These are phyloP conservation scores for Thielaviopsis ethacetica DNA, from an alignment of 2,329 filamentous ascomycete species.

Conservation along the genomic window DNA sequence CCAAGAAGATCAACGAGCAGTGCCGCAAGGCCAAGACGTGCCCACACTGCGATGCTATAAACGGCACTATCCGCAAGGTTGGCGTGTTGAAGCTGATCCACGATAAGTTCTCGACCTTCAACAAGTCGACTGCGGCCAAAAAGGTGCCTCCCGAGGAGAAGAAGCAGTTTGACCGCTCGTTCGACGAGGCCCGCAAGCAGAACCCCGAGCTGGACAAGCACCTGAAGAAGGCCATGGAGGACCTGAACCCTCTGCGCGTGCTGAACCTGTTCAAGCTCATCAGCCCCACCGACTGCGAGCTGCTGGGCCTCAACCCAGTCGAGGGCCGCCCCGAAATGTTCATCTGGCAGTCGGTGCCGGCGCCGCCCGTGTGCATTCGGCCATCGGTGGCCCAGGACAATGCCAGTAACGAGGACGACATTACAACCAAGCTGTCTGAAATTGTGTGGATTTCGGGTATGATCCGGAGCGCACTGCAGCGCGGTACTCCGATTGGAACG, in stretches of 20 bases:
- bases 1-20: slow-evolving; percentile 76
- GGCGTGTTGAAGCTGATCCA: slow-evolving; percentile 88
- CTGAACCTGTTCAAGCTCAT: slow-evolving; percentile 87
- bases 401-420: slow-evolving; percentile 87
- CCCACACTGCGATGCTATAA: slow-evolving; percentile 62
- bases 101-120: slow-evolving; percentile 79
- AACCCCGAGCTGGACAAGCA: slow-evolving; percentile 82
- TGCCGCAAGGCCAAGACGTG: slow-evolving; percentile 78
- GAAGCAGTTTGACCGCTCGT: slow-evolving; percentile 70
- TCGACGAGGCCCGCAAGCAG: slow-evolving; percentile 58
- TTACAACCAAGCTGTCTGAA: slow-evolving; percentile 92
- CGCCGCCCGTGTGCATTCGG: slow-evolving; percentile 83
- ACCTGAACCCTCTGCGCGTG: slow-evolving; percentile 76
- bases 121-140: slow-evolving; percentile 71
- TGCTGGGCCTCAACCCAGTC: slow-evolving; percentile 72
- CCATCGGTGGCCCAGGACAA: slow-evolving; percentile 88
- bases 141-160: slow-evolving; percentile 75
- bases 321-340: slow-evolving; percentile 92
- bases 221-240: slow-evolving; percentile 80
- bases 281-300: slow-evolving; percentile 68
- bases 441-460: slow-evolving; percentile 86
- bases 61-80: slow-evolving; percentile 84
- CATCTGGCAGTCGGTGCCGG: slow-evolving; percentile 90
- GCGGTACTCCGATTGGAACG: slow-evolving; percentile 69
- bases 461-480: slow-evolving; percentile 65